Evolutionary conservation across 176 grass and related monocot species (phyloP).

Genomic region (Eremochloa ophiuroides): DNA sequence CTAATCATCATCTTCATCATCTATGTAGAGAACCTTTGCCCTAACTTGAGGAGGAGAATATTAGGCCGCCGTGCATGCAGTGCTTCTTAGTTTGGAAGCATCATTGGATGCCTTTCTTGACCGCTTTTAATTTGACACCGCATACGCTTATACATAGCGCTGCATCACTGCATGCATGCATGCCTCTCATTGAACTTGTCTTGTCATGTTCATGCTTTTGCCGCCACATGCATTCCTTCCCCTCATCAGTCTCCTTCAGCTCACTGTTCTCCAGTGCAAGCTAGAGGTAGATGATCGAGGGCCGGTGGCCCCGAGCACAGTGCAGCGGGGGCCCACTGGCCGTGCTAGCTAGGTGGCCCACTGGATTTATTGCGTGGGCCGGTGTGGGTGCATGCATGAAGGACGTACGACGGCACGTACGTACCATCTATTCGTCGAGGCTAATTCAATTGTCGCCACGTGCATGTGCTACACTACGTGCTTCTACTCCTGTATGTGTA

Average conservation of each 20-base stretch:
- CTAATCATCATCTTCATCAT: not conserved
- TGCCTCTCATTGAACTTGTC: constrained; percentile 37
- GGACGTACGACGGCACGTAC: not conserved
- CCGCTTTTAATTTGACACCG: constrained; percentile 12
- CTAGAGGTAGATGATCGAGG: not conserved
- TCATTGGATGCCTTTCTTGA: constrained; percentile 51
- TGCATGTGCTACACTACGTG: not conserved
- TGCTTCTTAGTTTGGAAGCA: constrained; percentile 21
- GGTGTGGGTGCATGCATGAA: not conserved
- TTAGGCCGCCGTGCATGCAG: not conserved
- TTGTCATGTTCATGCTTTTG: constrained; percentile 36
- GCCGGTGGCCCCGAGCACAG: not conserved
- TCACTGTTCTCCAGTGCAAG: not conserved
- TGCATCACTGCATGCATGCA: not conserved
- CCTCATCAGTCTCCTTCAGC: not conserved
- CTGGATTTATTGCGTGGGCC: constrained; percentile 8
- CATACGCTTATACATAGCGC: not conserved
- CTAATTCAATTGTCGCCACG: not conserved
- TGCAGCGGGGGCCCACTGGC: not conserved
- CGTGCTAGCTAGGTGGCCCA: constrained; percentile 17
- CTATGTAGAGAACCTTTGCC: not conserved
- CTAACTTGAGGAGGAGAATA: constrained; percentile 27
- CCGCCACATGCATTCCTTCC: constrained; percentile 27
- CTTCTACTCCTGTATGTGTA: too few species aligned
- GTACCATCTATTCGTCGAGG: not conserved